phyloP scores from a whole-genome alignment of 1,284 basidiomycete species.

The Moesziomyces sp. region DNA sequence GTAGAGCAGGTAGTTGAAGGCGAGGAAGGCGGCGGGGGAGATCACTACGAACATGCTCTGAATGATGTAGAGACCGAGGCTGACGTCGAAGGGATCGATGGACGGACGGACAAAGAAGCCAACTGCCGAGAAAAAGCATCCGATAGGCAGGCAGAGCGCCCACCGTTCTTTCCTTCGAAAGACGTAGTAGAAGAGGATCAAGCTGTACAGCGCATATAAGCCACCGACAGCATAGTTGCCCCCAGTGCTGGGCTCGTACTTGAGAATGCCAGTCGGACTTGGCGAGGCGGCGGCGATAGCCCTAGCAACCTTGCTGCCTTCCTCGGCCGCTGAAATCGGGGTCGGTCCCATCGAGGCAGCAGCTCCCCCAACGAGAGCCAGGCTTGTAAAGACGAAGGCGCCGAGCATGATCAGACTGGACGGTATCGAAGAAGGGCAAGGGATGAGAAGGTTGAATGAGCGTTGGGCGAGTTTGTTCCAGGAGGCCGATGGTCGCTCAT shows the following conservation, averaged over 20 bases:
- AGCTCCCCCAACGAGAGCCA: not conserved
- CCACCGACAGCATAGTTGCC: slow-evolving; percentile 44
- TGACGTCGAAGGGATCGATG: slow-evolving; percentile 20
- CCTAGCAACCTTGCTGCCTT: not conserved
- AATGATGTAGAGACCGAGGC: slow-evolving; percentile 36
- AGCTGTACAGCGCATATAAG: slow-evolving; percentile 24
- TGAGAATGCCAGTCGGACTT: slow-evolving; percentile 19
- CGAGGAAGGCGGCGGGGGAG: slow-evolving; percentile 51
- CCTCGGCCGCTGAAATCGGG: not conserved
- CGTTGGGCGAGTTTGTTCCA: too few relatives aligned
- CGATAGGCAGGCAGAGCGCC: slow-evolving; percentile 54
- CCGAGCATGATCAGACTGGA: slow-evolving; percentile 3
- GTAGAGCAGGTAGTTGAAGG: slow-evolving; percentile 60
- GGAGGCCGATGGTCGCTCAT: not conserved
- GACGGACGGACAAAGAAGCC: slow-evolving; percentile 43
- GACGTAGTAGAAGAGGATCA: slow-evolving; percentile 29
- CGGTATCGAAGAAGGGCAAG: not conserved
- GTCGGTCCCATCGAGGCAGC: not conserved
- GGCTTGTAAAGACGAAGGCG: not conserved
- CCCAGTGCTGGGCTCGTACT: slow-evolving; percentile 39
- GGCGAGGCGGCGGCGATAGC: slow-evolving; percentile 3
- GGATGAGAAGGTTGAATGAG: not conserved
- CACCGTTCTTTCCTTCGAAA: slow-evolving; percentile 37
- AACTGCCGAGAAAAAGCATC: slow-evolving; percentile 30
- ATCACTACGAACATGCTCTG: slow-evolving; percentile 54